phyloP scores from a whole-genome alignment of 2,329 filamentous ascomycete species.

The Orbilia quercus region DNA sequence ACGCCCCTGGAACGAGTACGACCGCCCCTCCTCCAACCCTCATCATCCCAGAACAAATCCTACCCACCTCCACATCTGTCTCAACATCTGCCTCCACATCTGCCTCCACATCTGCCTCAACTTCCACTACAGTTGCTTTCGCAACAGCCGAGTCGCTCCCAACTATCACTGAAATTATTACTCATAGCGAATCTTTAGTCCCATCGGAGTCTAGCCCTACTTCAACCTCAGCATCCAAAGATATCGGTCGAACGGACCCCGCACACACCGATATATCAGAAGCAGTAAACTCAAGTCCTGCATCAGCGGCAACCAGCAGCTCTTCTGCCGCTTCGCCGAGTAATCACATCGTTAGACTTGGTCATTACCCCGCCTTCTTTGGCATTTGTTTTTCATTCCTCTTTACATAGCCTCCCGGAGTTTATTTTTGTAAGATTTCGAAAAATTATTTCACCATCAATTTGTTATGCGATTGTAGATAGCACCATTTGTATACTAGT shows the following conservation, averaged over 20 bases:
- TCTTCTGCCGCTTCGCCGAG: constrained; percentile 14
- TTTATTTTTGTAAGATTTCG: not conserved
- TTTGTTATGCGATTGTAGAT: not conserved
- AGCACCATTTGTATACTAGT: not conserved
- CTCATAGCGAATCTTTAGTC: constrained; percentile 21
- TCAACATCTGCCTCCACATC: no score
- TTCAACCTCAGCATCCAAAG: constrained; percentile 19
- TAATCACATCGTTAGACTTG: not conserved
- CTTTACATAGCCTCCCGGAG: not conserved
- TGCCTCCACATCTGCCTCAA: no score
- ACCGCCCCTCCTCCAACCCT: constrained; percentile 2
- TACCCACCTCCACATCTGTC: no score
- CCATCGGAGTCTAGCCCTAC: constrained; percentile 17
- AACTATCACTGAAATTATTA: constrained; percentile 1
- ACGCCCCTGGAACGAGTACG: constrained; percentile 32
- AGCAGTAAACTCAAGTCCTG: constrained; percentile 28
- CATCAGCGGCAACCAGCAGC: constrained; percentile 14
- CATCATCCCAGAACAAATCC: no score
- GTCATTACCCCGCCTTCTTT: not conserved
- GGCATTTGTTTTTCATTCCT: not conserved
- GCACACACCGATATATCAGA: constrained; percentile 22
- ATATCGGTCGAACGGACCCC: not conserved
- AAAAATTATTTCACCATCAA: not conserved
- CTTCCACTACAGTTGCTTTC: not conserved
- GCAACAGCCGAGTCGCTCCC: not conserved